Evolutionary conservation across 495 filamentous ascomycete genomes (phyloP).

Genomic region (Tuber borchii): DNA sequence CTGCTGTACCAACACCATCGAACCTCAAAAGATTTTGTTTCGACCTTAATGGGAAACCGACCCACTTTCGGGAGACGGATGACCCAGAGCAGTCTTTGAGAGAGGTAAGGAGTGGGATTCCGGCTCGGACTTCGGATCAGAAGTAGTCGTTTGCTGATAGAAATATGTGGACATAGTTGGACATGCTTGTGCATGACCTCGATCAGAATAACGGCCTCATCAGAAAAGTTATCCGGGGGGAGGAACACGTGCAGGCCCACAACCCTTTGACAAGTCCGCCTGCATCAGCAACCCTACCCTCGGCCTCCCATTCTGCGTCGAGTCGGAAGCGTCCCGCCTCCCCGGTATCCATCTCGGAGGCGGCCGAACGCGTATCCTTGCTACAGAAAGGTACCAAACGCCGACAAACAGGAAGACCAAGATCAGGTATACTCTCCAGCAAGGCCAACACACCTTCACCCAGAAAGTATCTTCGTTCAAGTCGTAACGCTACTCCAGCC

Average conservation of each 20-base stretch:
- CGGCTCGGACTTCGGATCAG: not conserved
- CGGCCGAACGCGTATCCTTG: slow-evolving; percentile 49
- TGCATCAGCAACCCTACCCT: slow-evolving; percentile 32
- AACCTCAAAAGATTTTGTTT: slow-evolving; percentile 68
- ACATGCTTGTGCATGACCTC: slow-evolving; percentile 50
- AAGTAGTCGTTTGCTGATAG: slow-evolving; percentile 24
- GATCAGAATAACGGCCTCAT: slow-evolving; percentile 53
- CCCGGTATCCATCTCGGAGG: slow-evolving; percentile 56
- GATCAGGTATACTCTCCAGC: slow-evolving; percentile 28
- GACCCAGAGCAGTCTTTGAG: slow-evolving; percentile 51
- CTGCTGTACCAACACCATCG: slow-evolving; percentile 68
- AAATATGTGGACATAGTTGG: slow-evolving; percentile 44
- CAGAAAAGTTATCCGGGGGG: slow-evolving; percentile 41
- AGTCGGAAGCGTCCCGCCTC: slow-evolving; percentile 50
- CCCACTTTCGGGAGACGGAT: slow-evolving; percentile 62
- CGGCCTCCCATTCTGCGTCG: slow-evolving; percentile 14
- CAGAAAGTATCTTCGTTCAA: slow-evolving; percentile 39
- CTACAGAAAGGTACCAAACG: slow-evolving; percentile 42
- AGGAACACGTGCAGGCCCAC: slow-evolving; percentile 33
- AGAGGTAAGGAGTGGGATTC: slow-evolving; percentile 50
- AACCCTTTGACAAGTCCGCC: slow-evolving; percentile 36
- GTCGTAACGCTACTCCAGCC: slow-evolving; percentile 39
- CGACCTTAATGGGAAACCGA: slow-evolving; percentile 58
- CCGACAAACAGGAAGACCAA: slow-evolving; percentile 36
- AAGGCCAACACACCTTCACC: slow-evolving; percentile 40